Evolutionary conservation across 108 stramenopile species (phyloP), one percentile per base, ranked within the genome.

Genomic region (Nannochloropsis oceanica): DNA sequence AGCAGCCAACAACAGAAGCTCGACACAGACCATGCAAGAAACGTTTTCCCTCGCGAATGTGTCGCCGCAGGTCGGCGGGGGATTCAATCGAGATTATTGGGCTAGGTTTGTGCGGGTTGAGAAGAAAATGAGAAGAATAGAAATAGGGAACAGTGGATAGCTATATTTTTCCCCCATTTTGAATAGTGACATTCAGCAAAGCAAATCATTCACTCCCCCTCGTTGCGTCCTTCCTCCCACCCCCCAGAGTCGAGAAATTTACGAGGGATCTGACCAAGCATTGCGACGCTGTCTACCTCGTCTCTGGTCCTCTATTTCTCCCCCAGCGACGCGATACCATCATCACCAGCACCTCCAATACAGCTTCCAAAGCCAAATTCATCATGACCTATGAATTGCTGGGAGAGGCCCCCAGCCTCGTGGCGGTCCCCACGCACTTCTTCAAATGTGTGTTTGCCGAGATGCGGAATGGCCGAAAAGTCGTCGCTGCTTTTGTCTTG

Each of bases 31-130:
- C 11, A 79, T 84, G 81, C 43, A 81, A 8, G 42, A 82, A 34
- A 88, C 87, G 12, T 88, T 88, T n/a, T 44, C 81, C n/a, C 81
- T 88, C 25, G 79, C 84, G 18, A 88, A 88, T 46, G 84, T 84
- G 43, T 34, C 84, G 27, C 84, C 87, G 24, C 87, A 87, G 87
- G 87, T 87, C 27, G 43, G 26, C 12, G 44, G 79, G 83, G 86
- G 79, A 11, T 87, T 87, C 83, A 87, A 87, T 83, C 83, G 86
- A 27, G 83, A 79, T 27, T 87, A 87, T 82, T 87, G 86, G 86
- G n/a, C 42, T 18, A 46, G 83, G 44, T 82, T 86, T 14, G 86
- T 82, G 34, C 42, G 42, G 26, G 82, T 82, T 44, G 43, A 79
- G 14, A 46, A 82, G 42, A 25, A 13, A 0, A 43, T 82, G 25